A percentile compares a stretch with the other conserved stretches of the same genome.
These are phyloP conservation scores for Globisporangium camurandrum DNA, from an alignment of 352 stramenopile genomes.

Conservation along the genomic window DNA sequence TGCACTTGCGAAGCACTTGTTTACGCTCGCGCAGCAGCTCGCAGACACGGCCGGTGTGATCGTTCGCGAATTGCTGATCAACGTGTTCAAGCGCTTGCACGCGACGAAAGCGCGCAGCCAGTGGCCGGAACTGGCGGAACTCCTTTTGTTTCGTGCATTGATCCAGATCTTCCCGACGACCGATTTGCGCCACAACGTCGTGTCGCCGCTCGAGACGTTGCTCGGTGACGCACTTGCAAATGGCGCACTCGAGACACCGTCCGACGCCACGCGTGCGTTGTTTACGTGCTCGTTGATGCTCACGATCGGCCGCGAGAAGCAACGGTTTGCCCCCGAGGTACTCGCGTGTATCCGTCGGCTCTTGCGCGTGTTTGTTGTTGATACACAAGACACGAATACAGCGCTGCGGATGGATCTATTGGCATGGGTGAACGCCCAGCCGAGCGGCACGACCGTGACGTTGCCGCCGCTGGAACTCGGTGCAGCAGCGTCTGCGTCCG, in stretches of 20 bases:
- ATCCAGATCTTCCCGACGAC: slow-evolving; percentile 91
- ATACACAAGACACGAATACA: slow-evolving; percentile 20
- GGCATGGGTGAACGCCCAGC: slow-evolving; percentile 23
- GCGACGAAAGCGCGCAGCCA: slow-evolving; percentile 67
- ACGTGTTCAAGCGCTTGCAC: slow-evolving; percentile 86
- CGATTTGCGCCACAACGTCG: slow-evolving; percentile 92
- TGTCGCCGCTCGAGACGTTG: slow-evolving; percentile 89
- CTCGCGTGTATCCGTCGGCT: slow-evolving; percentile 42
- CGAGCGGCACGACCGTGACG: neutral
- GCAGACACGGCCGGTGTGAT: slow-evolving; percentile 83
- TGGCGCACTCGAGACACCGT: slow-evolving; percentile 50
- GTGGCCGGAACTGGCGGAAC: slow-evolving; percentile 83
- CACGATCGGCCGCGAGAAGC: slow-evolving; percentile 78
- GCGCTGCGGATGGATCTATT: slow-evolving; percentile 47
- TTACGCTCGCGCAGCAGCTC: slow-evolving; percentile 87
- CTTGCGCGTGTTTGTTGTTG: slow-evolving; percentile 35
- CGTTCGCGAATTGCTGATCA: slow-evolving; percentile 85
- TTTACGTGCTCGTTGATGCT: slow-evolving; percentile 65
- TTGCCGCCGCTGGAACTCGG: slow-evolving; percentile 38
- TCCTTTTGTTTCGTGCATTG: slow-evolving; percentile 88
- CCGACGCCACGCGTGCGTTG: slow-evolving; percentile 82
- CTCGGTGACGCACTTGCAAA: slow-evolving; percentile 86
- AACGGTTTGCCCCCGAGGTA: slow-evolving; percentile 87
- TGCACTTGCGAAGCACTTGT: slow-evolving; percentile 77
- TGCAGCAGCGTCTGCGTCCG: slow-evolving; percentile 32